These are phyloP conservation scores for Elongisporangium senticosum DNA, from an alignment of 352 stramenopile genomes.

Conservation along the genomic window DNA sequence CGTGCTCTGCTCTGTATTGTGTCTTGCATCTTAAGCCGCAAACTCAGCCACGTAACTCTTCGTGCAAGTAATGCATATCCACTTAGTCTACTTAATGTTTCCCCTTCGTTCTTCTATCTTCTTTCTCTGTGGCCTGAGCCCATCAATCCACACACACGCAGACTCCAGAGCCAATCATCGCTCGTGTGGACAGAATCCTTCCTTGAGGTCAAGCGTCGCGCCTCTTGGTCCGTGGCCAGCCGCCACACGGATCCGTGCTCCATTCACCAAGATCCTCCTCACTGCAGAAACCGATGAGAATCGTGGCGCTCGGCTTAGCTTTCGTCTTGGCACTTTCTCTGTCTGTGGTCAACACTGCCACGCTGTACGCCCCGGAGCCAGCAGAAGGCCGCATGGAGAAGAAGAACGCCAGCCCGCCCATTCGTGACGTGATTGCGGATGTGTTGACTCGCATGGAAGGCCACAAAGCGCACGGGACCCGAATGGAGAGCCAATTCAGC, in stretches of 20 bases:
- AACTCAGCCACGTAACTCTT: too few species aligned
- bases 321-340: neutral
- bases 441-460: neutral
- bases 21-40: too few species aligned
- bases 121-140: too few species aligned
- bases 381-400: neutral
- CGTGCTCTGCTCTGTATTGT: too few species aligned
- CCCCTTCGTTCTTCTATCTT: too few species aligned
- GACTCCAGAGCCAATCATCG: too few species aligned
- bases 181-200: too few species aligned
- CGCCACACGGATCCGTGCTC: neutral
- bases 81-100: too few species aligned
- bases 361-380: neutral
- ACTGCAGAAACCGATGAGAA: neutral
- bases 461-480: neutral
- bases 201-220: too few species aligned
- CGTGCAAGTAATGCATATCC: too few species aligned
- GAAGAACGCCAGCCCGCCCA: neutral
- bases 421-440: neutral
- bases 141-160: too few species aligned
- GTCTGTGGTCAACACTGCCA: neutral
- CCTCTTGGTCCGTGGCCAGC: too few species aligned
- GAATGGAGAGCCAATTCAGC: neutral
- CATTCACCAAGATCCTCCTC: neutral
- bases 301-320: neutral